Evolutionary conservation across 2,329 filamentous ascomycete species (phyloP), one percentile per base, ranked within the genome.

Genomic region (Graphilbum ipis-grandicollis): DNA sequence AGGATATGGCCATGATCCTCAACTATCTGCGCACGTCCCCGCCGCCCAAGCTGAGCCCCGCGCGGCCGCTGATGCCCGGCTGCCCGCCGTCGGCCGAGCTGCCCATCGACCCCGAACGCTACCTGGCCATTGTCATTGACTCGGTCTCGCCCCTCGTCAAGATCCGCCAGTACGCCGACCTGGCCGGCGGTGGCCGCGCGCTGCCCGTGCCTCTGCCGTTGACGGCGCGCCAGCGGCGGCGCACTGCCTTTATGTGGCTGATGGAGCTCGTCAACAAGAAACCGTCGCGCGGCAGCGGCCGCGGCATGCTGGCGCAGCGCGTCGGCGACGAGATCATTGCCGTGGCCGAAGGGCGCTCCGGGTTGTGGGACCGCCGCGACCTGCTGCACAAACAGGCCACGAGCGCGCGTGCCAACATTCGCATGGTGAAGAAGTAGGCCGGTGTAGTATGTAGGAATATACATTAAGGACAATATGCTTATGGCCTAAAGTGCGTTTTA

Each of bases 121-220:
- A 96, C 61, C 75, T 98, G 34, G 83, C 79, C 12, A 68, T 92
- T 23, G 85, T 86, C 23, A 76, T 98, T 50, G 90, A 98, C 65
- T 92, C 83, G 9, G 79, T 98, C 19, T 83, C 86, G 2, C 90
- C 90, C 9, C 68, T 98, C 14, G 64, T 98, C 50, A 78, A 79
- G 46, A 76, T 98, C 51, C 72, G 75, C 38, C 69, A 70, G 42
- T 70, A 84, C 48, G 74, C 74, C 50, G 85, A 84, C 46, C 71
- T 80, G 26, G 82, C 79, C 1, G 88, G 88, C 58, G 90, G 90
- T 62, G 90, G 90, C 56, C 69, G 73, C 26, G 71, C 83, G 12
- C 68, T 94, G 40, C 83, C 88, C 39, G 68, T 94, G 26, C 90
- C 90, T 0, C 65, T 77, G 18, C 88, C 90, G 1, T 64, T 96